phyloP scores from a whole-genome alignment of 1,284 basidiomycete species.

The Pyrrhoderma noxium region DNA sequence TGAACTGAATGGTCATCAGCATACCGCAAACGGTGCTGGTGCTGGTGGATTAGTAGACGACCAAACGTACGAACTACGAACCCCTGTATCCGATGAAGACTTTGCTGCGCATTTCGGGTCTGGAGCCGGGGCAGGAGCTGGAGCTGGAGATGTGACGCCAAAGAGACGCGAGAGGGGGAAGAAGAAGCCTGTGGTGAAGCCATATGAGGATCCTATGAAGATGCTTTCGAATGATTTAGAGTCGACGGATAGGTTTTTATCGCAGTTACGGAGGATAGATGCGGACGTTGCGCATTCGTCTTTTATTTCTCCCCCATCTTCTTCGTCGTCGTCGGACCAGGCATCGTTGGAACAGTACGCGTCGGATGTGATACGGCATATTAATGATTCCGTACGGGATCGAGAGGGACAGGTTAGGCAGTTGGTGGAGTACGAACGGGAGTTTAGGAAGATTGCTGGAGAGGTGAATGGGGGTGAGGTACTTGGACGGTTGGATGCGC shows the following conservation, averaged over 20 bases:
- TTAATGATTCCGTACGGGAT: constrained; percentile 67
- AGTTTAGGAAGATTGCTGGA: constrained; percentile 66
- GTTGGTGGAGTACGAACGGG: constrained; percentile 67
- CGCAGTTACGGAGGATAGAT: constrained; percentile 63
- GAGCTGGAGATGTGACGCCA: too few species aligned
- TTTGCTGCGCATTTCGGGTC: constrained; percentile 12
- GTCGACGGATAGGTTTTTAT: constrained; percentile 69
- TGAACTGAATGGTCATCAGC: constrained; percentile 21
- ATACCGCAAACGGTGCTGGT: constrained; percentile 5
- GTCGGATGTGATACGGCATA: constrained; percentile 65
- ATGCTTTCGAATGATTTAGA: constrained; percentile 64
- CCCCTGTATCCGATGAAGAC: constrained; percentile 6
- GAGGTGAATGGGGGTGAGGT: constrained; percentile 70
- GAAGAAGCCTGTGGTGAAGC: not conserved
- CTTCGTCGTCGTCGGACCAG: constrained; percentile 27
- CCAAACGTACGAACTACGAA: too few species aligned
- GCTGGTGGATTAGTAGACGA: not conserved
- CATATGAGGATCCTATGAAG: constrained; percentile 61
- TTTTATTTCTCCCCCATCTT: too few species aligned
- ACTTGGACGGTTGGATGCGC: constrained; percentile 59
- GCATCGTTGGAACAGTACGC: constrained; percentile 60
- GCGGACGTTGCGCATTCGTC: constrained; percentile 36
- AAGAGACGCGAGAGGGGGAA: not conserved
- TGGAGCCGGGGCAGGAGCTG: too few species aligned
- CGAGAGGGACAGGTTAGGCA: constrained; percentile 72